Evolutionary conservation across 2,329 filamentous ascomycete genomes (phyloP).

Genomic region (Scedosporium dehoogii): DNA sequence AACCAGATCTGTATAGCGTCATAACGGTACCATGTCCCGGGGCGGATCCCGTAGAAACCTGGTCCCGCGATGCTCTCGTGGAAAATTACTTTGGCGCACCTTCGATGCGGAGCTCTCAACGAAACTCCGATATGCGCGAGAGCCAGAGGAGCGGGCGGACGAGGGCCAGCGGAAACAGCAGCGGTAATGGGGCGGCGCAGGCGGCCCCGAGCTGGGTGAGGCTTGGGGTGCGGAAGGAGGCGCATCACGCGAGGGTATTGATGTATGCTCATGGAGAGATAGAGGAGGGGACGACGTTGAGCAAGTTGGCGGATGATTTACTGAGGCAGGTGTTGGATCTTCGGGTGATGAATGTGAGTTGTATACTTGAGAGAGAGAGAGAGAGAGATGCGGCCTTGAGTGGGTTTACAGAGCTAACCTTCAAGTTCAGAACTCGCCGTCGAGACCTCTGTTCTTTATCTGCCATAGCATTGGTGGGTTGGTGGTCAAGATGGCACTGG

Average conservation of each 20-base stretch:
- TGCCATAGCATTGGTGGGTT: constrained; percentile 52
- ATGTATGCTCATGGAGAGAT: constrained; percentile 39
- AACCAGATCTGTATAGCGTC: constrained; percentile 16
- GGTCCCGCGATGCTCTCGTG: constrained; percentile 38
- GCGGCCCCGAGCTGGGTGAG: constrained; percentile 39
- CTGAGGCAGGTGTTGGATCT: constrained; percentile 30
- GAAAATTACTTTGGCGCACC: constrained; percentile 35
- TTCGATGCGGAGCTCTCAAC: constrained; percentile 27
- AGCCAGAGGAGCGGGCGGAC: constrained; percentile 15
- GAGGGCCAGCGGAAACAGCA: constrained; percentile 8
- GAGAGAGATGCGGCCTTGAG: not conserved
- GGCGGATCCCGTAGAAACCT: constrained; percentile 40
- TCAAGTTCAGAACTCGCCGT: not conserved
- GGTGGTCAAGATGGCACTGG: constrained; percentile 46
- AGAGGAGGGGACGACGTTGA: constrained; percentile 30
- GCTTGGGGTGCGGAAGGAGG: constrained; percentile 39
- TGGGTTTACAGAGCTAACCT: not conserved
- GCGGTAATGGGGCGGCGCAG: constrained; percentile 19
- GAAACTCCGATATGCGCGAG: constrained; percentile 6
- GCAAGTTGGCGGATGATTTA: constrained; percentile 34
- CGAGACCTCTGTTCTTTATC: constrained; percentile 48
- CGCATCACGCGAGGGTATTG: constrained; percentile 37
- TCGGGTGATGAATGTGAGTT: constrained; percentile 19
- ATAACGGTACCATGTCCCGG: constrained; percentile 45
- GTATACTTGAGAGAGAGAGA: not conserved